Conservation (phyloP, 108 stramenopile species). For the Parietichytrium sp. region DNA sequence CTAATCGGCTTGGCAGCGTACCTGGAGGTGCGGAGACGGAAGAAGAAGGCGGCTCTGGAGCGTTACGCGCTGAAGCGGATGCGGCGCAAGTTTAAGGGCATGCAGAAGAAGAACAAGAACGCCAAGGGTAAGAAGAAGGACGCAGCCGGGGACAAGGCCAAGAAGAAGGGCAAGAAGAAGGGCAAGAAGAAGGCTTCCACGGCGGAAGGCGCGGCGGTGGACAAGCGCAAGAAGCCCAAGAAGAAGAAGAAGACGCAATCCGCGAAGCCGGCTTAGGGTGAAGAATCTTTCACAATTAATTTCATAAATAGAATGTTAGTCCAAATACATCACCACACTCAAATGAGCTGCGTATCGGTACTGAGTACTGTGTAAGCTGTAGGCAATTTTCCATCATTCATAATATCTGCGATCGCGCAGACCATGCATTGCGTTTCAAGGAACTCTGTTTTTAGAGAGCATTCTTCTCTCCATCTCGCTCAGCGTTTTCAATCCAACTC, state of each 20-base stretch:
- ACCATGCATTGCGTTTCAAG: too few relatives aligned
- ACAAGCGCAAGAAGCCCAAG: conserved; percentile 12
- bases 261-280: too few relatives aligned
- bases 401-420: too few relatives aligned
- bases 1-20: conserved; percentile 46
- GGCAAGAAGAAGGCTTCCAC: not conserved
- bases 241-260: not conserved
- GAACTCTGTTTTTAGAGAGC: too few relatives aligned
- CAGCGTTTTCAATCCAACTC: too few relatives aligned
- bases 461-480: too few relatives aligned
- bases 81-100: conserved; percentile 69
- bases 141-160: not conserved
- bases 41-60: conserved; percentile 62
- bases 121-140: conserved; percentile 32
- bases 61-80: conserved; percentile 69
- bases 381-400: too few relatives aligned
- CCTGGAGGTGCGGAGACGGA: conserved; percentile 68
- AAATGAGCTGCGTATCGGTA: too few relatives aligned
- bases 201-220: not conserved
- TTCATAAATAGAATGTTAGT: too few relatives aligned
- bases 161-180: conserved; percentile 34
- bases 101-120: conserved; percentile 37
- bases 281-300: too few relatives aligned
- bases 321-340: too few relatives aligned
- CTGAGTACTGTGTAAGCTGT: too few relatives aligned